Conservation (phyloP, 345 rosid species). For the Eucalyptus fibrosa region DNA sequence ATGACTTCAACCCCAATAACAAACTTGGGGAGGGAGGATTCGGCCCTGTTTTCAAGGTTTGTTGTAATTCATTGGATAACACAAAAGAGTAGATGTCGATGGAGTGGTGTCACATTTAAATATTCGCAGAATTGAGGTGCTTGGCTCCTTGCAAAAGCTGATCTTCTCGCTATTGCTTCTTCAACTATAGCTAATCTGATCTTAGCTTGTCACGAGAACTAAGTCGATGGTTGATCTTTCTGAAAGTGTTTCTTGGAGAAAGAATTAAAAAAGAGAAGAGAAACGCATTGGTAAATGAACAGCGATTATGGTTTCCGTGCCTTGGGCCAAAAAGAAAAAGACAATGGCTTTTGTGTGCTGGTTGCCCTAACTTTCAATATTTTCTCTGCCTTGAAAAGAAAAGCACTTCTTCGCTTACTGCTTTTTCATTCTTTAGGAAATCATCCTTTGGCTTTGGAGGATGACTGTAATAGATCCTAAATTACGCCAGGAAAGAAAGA, state of each 20-base stretch:
- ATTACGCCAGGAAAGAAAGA: no score
- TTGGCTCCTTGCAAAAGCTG: not conserved
- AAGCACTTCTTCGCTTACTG: no score
- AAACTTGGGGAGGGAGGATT: slow-evolving; percentile 89
- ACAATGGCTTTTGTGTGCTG: no score
- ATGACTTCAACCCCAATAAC: slow-evolving; percentile 42
- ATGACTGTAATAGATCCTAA: no score
- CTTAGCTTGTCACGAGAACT: not conserved
- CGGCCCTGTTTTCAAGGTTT: slow-evolving; percentile 45
- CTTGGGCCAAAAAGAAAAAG: no score
- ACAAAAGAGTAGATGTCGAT: not conserved
- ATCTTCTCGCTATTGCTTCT: not conserved
- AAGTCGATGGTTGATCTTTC: not conserved
- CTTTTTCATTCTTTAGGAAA: no score
- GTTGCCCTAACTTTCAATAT: no score
- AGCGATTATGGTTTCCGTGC: no score
- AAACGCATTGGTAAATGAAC: no score
- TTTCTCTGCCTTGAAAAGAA: no score
- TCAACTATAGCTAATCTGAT: not conserved
- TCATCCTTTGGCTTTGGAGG: no score
- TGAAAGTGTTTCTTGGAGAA: not conserved
- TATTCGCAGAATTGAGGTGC: not conserved
- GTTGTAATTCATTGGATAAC: not conserved
- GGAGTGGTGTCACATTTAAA: not conserved
- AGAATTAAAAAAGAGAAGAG: not conserved